Evolutionary conservation across 2,329 filamentous ascomycete genomes (phyloP).

Genomic region (Aureobasidium sp.): DNA sequence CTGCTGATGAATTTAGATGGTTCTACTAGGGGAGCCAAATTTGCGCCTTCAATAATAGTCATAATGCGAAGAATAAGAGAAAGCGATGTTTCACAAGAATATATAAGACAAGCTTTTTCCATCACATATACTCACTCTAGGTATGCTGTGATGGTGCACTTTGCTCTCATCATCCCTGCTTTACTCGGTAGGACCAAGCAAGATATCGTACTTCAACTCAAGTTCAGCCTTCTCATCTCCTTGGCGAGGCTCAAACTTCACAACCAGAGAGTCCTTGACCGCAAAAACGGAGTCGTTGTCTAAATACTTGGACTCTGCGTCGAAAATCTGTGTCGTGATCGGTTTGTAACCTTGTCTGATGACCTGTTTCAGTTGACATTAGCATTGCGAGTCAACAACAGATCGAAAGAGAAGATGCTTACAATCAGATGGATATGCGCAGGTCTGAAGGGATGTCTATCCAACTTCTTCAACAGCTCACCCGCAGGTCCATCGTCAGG

Average conservation of each 20-base stretch:
- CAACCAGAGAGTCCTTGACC: slow-evolving; percentile 52
- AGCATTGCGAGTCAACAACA: not conserved
- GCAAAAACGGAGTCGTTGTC: slow-evolving; percentile 53
- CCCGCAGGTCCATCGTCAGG: slow-evolving; percentile 52
- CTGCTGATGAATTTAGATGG: slow-evolving; percentile 40
- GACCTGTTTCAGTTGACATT: slow-evolving; percentile 22
- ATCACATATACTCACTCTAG: no score
- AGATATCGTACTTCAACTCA: slow-evolving; percentile 46
- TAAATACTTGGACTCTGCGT: slow-evolving; percentile 57
- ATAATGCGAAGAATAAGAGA: not conserved
- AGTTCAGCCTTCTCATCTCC: slow-evolving; percentile 46
- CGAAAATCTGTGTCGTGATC: slow-evolving; percentile 73
- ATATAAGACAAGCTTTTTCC: no score
- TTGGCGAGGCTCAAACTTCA: slow-evolving; percentile 49
- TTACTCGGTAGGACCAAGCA: not conserved
- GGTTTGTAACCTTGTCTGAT: slow-evolving; percentile 55
- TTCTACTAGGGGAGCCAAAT: slow-evolving; percentile 22
- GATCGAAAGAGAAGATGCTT: not conserved
- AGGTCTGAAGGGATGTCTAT: slow-evolving; percentile 55
- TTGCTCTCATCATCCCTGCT: not conserved
- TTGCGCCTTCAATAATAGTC: not conserved
- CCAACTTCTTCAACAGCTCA: slow-evolving; percentile 50
- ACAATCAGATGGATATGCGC: slow-evolving; percentile 56
- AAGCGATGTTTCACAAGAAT: not conserved
- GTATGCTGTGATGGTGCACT: no score